Conservation (phyloP, 225 moss, liverwort and hornwort species). For the Sphagnum tenellum region DNA sequence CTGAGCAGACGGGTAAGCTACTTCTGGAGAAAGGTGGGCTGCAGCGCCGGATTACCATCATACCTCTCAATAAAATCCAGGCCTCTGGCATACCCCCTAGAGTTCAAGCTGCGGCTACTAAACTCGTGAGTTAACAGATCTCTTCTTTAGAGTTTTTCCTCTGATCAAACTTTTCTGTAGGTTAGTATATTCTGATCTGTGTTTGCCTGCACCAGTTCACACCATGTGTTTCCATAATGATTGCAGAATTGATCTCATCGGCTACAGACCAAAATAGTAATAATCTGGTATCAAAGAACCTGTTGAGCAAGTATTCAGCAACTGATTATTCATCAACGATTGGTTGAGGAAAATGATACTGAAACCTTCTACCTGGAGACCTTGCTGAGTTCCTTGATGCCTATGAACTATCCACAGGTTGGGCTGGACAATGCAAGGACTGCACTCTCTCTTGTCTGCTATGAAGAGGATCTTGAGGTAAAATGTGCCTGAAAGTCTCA, state of each 20-base stretch:
- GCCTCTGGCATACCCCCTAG: conserved; percentile 54
- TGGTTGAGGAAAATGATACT: too few relatives aligned
- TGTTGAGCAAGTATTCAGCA: too few relatives aligned
- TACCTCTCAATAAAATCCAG: conserved; percentile 96
- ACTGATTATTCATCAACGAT: too few relatives aligned
- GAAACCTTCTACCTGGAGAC: too few relatives aligned
- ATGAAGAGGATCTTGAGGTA: conserved; percentile 74
- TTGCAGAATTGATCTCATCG: too few relatives aligned
- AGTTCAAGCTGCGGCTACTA: conserved; percentile 57
- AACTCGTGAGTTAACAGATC: conserved; percentile 36
- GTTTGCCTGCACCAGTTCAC: too few relatives aligned
- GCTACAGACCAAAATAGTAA: too few relatives aligned
- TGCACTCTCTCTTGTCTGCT: conserved; percentile 83
- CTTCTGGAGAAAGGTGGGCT: conserved; percentile 92
- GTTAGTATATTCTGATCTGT: too few relatives aligned
- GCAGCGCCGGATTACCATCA: conserved; percentile 79
- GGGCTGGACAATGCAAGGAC: conserved; percentile 71
- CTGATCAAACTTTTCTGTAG: too few relatives aligned
- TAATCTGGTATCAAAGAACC: too few relatives aligned
- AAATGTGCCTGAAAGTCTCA: neutral
- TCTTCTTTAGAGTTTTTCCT: neutral
- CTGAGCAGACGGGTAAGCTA: conserved; percentile 90
- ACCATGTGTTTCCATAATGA: too few relatives aligned
- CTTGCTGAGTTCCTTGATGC: too few relatives aligned
- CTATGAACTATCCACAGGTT: conserved; percentile 36